Percentiles rank a stretch among this genome's conserved stretches.
Evolutionary conservation across 1,284 basidiomycete genomes (phyloP).

Genomic region (Termitomyces sp.): DNA sequence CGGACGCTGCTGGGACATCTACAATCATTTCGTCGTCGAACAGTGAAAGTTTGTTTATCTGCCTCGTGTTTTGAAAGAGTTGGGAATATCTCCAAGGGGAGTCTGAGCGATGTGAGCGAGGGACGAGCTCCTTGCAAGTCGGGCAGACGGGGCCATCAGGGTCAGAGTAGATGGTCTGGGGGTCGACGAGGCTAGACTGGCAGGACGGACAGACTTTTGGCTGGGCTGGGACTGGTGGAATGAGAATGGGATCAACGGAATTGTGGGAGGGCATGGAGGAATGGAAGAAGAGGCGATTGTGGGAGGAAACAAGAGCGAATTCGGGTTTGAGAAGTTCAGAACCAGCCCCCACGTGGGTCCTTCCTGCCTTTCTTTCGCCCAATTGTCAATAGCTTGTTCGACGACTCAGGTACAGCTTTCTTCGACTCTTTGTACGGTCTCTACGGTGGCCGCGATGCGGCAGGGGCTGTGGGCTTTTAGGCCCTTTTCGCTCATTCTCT

Average conservation of each 20-base stretch:
- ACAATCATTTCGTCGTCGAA: conserved; percentile 16
- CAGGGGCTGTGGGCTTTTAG: not conserved
- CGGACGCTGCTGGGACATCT: conserved; percentile 10
- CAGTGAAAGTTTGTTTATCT: conserved; percentile 17
- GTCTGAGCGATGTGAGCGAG: conserved; percentile 23
- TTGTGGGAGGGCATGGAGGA: conserved; percentile 35
- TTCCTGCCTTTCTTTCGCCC: not conserved
- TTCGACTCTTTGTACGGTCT: not conserved
- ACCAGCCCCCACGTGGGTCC: conserved; percentile 15
- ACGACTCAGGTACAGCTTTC: not conserved
- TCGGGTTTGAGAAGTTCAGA: not conserved
- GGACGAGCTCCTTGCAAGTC: conserved; percentile 31
- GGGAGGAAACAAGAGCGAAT: conserved; percentile 1
- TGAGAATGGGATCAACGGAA: conserved; percentile 22
- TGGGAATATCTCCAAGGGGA: conserved; percentile 18
- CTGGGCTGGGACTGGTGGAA: conserved; percentile 24
- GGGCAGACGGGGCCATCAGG: conserved; percentile 34
- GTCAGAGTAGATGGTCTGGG: conserved; percentile 18
- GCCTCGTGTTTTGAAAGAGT: conserved; percentile 24
- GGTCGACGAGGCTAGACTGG: conserved; percentile 32
- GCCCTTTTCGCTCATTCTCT: not conserved
- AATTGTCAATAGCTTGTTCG: not conserved
- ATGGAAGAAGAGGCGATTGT: conserved; percentile 8
- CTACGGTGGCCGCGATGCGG: not conserved
- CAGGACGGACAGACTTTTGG: conserved; percentile 39